Percentiles rank a stretch among this genome's conserved stretches.
phyloP scores from a whole-genome alignment of 179 eudicot genomes.

The Corrigiola litoralis region DNA sequence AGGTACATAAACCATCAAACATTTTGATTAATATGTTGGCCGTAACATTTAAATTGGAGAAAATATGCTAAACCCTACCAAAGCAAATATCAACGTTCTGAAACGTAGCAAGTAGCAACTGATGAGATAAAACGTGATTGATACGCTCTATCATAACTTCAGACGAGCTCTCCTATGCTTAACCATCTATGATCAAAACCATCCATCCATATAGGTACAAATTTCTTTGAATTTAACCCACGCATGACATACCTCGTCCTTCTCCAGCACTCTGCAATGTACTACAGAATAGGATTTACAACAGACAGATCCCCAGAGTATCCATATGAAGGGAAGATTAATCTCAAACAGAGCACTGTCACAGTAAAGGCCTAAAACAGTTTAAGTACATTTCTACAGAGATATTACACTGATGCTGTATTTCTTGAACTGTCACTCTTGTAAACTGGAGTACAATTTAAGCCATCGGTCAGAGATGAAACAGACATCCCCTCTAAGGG shows the following conservation, averaged over 20 bases:
- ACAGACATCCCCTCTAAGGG: too few relatives aligned
- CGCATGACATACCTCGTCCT: background rate
- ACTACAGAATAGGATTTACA: background rate
- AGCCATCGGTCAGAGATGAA: too few relatives aligned
- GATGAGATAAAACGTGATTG: background rate
- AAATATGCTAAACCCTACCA: background rate
- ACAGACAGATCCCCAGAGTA: background rate
- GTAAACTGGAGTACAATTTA: too few relatives aligned
- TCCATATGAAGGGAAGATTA: background rate
- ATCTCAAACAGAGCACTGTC: too few relatives aligned
- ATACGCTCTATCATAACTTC: too few relatives aligned
- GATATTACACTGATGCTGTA: too few relatives aligned
- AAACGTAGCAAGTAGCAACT: background rate
- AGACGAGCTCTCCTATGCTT: background rate
- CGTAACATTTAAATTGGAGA: background rate
- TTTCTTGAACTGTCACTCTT: too few relatives aligned
- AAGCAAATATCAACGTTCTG: background rate
- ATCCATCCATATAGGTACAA: background rate
- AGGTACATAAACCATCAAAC: background rate
- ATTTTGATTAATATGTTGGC: background rate
- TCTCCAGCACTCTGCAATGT: background rate
- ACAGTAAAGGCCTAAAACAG: too few relatives aligned
- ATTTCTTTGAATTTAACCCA: background rate
- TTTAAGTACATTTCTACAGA: too few relatives aligned
- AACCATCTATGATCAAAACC: too few relatives aligned